Base-by-base conservation (phyloP, 176 grass and related monocot species). In the Calamus simplicifolius region DNA sequence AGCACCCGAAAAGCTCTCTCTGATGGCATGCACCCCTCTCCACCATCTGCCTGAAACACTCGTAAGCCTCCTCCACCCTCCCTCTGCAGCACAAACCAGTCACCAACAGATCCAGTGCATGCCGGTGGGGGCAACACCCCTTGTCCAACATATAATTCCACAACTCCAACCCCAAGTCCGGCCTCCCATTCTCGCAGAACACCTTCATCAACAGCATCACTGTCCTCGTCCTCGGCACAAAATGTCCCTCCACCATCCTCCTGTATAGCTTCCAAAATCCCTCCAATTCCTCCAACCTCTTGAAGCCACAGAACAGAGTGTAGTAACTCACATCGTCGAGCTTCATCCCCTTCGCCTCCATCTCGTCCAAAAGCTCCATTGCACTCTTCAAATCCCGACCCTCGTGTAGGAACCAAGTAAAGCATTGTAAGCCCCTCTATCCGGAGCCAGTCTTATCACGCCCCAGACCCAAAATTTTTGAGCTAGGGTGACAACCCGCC, bases 201-300 rank as follows among this genome's bases (percentile, higher is more conserved):
- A 77, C 62, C 43, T 90, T 90, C 86, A 96, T 87, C 64, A 96
- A 74, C 75, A 96, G 16, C 82, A 96, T 87, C 19, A 82, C 79
- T 1, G 80, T 96, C 30, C 91, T 82, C 16, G 77, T 83, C 63
- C 74, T 82, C 8, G 91, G 91, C 71, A 90, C 49, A 29, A 84
- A 87, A 48, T 81, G 68, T 16, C 60, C 79, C 16, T 64, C 13
- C 35, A 85, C 51, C n/a, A 95, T 87, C 67, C 88, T 90, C 27
- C 67, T 31, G 27, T 82, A 90, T 16, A 87, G 58, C 50, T 84
- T 85, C 91, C 71, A 96, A 62, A 95, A 89, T 48, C 77, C 86
- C 19, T 80, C 80, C 66, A 95, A 79, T 50, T 87, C 50, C 5
- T 81, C 87, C 4, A 69, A 51, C 68, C 80, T 84, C 50, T 73